Conservation (phyloP, 495 filamentous ascomycete genomes). For the Tetracladium setigerum region DNA sequence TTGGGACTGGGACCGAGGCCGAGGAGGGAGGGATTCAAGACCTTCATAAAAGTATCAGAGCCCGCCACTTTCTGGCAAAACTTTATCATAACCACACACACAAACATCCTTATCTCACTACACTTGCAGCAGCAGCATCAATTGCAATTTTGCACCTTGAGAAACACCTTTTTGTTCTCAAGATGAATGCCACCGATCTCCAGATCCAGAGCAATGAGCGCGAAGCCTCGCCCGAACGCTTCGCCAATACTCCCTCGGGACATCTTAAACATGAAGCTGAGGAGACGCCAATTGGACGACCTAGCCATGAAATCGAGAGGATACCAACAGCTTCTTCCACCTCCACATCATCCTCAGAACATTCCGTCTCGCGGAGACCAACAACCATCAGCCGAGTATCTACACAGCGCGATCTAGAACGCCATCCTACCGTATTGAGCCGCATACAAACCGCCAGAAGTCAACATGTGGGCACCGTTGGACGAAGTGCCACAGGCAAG, state of each 20-base stretch:
- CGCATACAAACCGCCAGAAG: conserved; percentile 67
- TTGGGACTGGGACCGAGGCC: no score
- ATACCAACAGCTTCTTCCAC: conserved; percentile 38
- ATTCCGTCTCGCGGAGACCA: conserved; percentile 8
- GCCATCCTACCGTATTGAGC: conserved; percentile 65
- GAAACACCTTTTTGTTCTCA: not conserved
- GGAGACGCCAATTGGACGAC: conserved; percentile 19
- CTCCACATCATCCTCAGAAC: conserved; percentile 36
- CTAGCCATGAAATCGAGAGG: conserved; percentile 41
- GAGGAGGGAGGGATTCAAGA: no score
- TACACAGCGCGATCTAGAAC: conserved; percentile 60
- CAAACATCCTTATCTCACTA: no score
- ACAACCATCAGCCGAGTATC: conserved; percentile 18
- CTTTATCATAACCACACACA: no score
- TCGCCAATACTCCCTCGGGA: conserved; percentile 4
- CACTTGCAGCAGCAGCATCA: no score
- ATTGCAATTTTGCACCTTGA: no score
- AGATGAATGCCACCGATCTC: conserved; percentile 42
- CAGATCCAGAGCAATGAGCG: conserved; percentile 42
- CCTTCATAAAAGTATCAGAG: conserved; percentile 48
- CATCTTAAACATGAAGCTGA: conserved; percentile 15
- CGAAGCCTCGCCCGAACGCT: conserved; percentile 17
- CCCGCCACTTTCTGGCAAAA: conserved; percentile 39
- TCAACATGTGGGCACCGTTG: conserved; percentile 72
- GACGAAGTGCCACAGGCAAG: conserved; percentile 38